Conservation (phyloP, 306 rosid species). For the Crotalaria pallida region DNA sequence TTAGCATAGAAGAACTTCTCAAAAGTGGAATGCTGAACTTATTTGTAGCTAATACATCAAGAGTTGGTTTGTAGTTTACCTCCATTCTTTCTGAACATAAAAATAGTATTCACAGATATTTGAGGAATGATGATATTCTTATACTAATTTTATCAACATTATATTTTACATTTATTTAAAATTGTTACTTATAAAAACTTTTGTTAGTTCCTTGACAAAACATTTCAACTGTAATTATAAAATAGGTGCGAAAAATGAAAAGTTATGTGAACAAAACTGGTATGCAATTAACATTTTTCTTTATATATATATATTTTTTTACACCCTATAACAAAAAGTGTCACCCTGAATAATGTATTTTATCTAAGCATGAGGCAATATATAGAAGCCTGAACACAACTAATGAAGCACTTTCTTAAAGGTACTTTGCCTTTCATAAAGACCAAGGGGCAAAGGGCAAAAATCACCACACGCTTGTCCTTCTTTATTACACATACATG, state of each 20-base stretch:
- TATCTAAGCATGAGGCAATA: background rate
- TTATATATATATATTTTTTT: background rate
- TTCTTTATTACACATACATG: background rate
- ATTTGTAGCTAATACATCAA: background rate
- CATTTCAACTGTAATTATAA: no score
- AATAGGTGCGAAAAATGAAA: no score
- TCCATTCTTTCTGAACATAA: background rate
- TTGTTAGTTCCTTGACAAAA: no score
- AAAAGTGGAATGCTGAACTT: background rate
- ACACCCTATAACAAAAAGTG: background rate
- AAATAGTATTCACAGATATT: background rate
- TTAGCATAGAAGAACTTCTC: background rate
- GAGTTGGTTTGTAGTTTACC: background rate
- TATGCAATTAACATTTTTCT: background rate
- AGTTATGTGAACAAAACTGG: no score
- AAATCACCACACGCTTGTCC: conserved; percentile 7
- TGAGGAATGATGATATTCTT: background rate
- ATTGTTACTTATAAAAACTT: no score
- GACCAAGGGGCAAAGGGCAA: conserved; percentile 20
- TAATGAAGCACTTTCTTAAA: conserved; percentile 14
- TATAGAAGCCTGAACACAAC: background rate
- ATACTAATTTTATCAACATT: no score
- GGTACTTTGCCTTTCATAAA: conserved; percentile 21
- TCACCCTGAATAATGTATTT: background rate
- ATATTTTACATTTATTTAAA: no score